phyloP scores from a whole-genome alignment of 768 basidiomycete genomes.

The Leccinum boreale region DNA sequence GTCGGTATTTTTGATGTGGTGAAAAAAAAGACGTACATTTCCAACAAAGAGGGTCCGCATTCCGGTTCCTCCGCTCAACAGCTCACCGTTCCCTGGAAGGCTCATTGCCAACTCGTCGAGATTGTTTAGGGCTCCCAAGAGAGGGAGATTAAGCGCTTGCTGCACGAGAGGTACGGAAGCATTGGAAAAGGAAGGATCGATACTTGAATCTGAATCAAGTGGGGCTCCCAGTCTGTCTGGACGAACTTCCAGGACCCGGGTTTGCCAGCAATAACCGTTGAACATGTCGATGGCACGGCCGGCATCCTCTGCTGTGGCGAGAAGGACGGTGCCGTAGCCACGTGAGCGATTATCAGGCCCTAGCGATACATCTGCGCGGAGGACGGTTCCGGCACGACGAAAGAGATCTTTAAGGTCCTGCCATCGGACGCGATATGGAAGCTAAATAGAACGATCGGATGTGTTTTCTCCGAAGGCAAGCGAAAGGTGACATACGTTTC shows the following conservation, averaged over 20 bases:
- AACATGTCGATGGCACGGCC: constrained; percentile 93
- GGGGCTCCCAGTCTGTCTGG: constrained; percentile 65
- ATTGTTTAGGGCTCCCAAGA: constrained; percentile 10
- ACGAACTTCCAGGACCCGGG: constrained; percentile 85
- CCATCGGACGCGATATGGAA: constrained; percentile 97
- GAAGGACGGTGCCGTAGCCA: constrained; percentile 92
- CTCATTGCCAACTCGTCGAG: constrained; percentile 17
- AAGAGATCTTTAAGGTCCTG: constrained; percentile 99
- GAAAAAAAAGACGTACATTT: constrained; percentile 57
- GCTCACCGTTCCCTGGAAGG: constrained; percentile 20
- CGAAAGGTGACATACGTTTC: constrained; percentile 64
- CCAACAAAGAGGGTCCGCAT: constrained; percentile 78
- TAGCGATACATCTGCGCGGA: constrained; percentile 74
- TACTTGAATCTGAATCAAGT: constrained; percentile 22
- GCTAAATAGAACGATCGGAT: constrained; percentile 40
- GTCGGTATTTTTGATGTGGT: constrained; percentile 4
- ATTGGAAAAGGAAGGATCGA: constrained; percentile 10
- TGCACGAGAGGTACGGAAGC: constrained; percentile 20
- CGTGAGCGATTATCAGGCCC: constrained; percentile 89
- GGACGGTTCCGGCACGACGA: constrained; percentile 87
- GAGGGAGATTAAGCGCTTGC: constrained; percentile 14
- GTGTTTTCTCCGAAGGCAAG: background rate
- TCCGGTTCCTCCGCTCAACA: constrained; percentile 27
- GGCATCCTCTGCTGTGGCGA: constrained; percentile 93
- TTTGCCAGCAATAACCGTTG: constrained; percentile 97